These are phyloP conservation scores for Kuraishia floccosa DNA, from an alignment of 805 yeast species.

Conservation along the genomic window DNA sequence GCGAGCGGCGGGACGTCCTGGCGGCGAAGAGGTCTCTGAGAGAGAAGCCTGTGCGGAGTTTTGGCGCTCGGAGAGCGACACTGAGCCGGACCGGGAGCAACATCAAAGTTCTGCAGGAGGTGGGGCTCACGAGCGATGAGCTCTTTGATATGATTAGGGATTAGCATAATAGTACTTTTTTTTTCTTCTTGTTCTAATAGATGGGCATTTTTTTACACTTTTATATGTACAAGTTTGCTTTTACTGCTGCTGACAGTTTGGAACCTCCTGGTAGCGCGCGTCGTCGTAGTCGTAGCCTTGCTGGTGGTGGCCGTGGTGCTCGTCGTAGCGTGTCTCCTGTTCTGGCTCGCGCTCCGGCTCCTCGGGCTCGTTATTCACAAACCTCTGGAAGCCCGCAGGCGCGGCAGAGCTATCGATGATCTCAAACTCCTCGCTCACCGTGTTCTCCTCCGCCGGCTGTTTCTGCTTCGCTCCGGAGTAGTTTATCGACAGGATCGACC, in stretches of 20 bases:
- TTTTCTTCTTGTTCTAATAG: too few species aligned
- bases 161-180: too few species aligned
- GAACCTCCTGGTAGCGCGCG: not conserved
- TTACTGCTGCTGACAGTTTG: not conserved
- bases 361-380: not conserved
- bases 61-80: too few species aligned
- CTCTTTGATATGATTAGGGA: too few species aligned
- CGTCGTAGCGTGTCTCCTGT: not conserved
- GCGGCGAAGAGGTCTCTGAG: too few species aligned
- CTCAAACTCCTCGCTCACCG: not conserved
- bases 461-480: not conserved
- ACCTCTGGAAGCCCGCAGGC: not conserved
- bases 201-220: too few species aligned
- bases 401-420: not conserved
- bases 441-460: not conserved
- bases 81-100: too few species aligned
- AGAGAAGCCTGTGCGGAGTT: too few species aligned
- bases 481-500: conserved; percentile 27
- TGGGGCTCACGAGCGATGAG: too few species aligned
- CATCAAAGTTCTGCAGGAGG: too few species aligned
- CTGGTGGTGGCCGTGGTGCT: not conserved
- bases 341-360: not conserved
- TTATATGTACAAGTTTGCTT: too few species aligned
- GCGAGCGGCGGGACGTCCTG: too few species aligned
- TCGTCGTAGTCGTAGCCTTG: not conserved